Evolutionary conservation across 2,329 filamentous ascomycete genomes (phyloP).

Genomic region (Nemania sp.): DNA sequence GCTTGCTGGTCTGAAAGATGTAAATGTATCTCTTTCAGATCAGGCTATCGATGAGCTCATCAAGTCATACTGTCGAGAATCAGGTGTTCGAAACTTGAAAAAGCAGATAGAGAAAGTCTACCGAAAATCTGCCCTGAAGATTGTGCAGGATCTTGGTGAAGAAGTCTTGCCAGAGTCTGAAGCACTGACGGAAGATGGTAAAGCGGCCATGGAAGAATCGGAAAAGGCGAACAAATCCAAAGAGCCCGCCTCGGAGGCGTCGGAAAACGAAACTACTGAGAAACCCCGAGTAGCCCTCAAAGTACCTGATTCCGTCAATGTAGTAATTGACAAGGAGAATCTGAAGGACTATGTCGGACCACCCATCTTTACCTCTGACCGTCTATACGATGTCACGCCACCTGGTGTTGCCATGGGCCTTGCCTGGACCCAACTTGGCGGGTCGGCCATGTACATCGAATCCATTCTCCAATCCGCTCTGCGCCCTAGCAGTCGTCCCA

Average conservation of each 20-base stretch:
- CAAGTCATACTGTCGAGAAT: constrained; percentile 97
- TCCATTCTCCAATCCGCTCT: constrained; percentile 89
- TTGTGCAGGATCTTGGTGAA: constrained; percentile 91
- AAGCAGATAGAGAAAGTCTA: constrained; percentile 99
- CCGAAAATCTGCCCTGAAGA: constrained; percentile 94
- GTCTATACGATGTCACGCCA: constrained; percentile 90
- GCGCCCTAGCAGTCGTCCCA: constrained; percentile 71
- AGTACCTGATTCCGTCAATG: constrained; percentile 84
- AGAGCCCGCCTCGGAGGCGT: constrained; percentile 39
- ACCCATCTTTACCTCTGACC: constrained; percentile 91
- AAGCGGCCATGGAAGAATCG: constrained; percentile 71
- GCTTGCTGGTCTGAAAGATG: constrained; percentile 84
- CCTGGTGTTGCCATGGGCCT: constrained; percentile 96
- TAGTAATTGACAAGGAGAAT: constrained; percentile 84
- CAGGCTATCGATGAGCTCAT: constrained; percentile 95
- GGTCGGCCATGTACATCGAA: constrained; percentile 94
- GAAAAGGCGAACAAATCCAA: constrained; percentile 68
- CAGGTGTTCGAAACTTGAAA: constrained; percentile 95
- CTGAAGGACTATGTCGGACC: constrained; percentile 97
- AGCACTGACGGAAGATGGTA: constrained; percentile 83
- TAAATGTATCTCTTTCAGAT: constrained; percentile 83
- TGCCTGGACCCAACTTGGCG: constrained; percentile 97
- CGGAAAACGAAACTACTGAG: constrained; percentile 68
- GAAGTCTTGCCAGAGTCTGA: constrained; percentile 78
- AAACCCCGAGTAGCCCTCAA: constrained; percentile 74